Evolutionary conservation across 805 yeast genomes (phyloP), one percentile per base, ranked within the genome.

Genomic region (Saturnispora diversa): DNA sequence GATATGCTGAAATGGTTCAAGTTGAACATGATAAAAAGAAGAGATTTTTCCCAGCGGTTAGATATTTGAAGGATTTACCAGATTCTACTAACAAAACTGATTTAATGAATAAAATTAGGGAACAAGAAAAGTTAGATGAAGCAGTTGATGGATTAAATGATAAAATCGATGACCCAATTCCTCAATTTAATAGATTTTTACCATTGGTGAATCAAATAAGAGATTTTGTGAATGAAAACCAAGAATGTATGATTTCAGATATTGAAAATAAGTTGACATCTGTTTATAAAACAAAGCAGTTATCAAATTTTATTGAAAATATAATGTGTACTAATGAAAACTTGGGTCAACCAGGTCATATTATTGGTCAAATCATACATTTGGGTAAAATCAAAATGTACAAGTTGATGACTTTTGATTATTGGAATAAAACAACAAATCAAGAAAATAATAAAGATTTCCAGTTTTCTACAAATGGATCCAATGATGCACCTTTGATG

Each of bases 341-440:
- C 7, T 40, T 62, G n/a, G 30, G 25, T 9, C 27, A 40, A n/a
- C 34, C 34, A 11, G 29, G 37, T 10, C 42, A 38, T 16, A 40
- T 50, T 13, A 26, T 50, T 23, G 47, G 47, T 4, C 44, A 46
- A 22, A 24, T 48, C 19, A 21, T 31, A 8, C 42, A 48, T 17
- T 77, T 75, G 44, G 94, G 94, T 0, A 77, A 86, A 47, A 67
- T 70, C 43, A 81, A 84, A 52, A 83, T 76, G 49, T 84, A 74
- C 57, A 65, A 94, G 30, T 77, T 47, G 21, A 35, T 41, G 13
- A 36, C 46, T 5, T 45, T 39, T 21, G 32, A 45, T 7, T 31
- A 43, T 17, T 40, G 44, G 17, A 39, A 44, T 15, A 35, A 16
- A 31, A 20, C 21, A 9, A 34, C 41, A n/a, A 32, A 41, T 31